Base-by-base conservation (phyloP, 1,284 basidiomycete species). In the Apiotrichum siamense region DNA sequence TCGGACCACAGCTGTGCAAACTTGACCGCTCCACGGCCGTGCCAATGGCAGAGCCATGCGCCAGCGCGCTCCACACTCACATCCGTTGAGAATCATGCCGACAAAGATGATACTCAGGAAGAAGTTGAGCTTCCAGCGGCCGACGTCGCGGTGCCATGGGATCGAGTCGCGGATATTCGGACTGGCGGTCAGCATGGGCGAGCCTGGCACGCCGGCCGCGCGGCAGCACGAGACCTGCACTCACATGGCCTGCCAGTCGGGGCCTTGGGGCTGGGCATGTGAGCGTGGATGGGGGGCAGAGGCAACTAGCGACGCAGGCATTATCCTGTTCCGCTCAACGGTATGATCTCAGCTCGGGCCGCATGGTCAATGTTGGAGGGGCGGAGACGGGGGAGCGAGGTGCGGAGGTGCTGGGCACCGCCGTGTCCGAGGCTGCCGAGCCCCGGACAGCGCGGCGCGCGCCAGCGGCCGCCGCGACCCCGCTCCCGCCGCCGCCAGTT, bases 251-350 rank as follows among this genome's bases (percentile, higher is more conserved):
- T 64, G 66, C 72, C 72, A 73, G 49, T 72, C 64, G 36, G 53
- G 54, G 39, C 31, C 29, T 7, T 42, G 61, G 43, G 49, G 49
- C 58, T 56, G 53, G 36, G 37, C 45, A 46, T 37, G 57, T 66
- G 59, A 70, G 60, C 57, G 56, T 50, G 50, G 44, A 50, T 50
- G 53, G 37, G 49, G 46, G 21, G 50, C 49, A 57, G 52, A 57
- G 62, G 63, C 69, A 73, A 71, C 70, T 74, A 65, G 72, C 72
- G 70, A 69, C 73, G 74, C 74, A 74, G 71, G 73, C 65, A 72
- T 73, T 72, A 73, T 67, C 73, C 72, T 73, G 73, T 56, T 75
- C 74, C 70, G 72, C 73, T 75, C 59, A 63, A 75, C 74, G 74
- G 74, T 75, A 67, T 75, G 61, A 75, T 75, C 74, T 74, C 74